Percentiles rank a stretch among this genome's conserved stretches.
These are phyloP conservation scores for Pseudogymnoascus sp. DNA, from an alignment of 2,329 filamentous ascomycete species.

Conservation along the genomic window DNA sequence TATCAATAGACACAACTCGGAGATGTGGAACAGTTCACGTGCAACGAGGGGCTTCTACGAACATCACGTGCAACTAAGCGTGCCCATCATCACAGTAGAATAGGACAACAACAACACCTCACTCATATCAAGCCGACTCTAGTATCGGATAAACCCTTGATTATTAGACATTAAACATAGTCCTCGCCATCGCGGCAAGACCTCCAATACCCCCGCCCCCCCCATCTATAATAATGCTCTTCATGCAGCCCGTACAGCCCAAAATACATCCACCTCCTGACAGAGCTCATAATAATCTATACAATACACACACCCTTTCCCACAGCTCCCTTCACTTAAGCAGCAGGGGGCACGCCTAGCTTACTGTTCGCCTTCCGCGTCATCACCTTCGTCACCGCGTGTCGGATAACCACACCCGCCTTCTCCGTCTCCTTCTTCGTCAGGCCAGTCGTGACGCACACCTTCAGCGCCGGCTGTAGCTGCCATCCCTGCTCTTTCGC, in stretches of 20 bases:
- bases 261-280: not conserved
- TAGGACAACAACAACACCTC: not conserved
- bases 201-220: not conserved
- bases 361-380: slow-evolving; percentile 49
- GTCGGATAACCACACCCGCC: slow-evolving; percentile 75
- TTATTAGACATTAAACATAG: slow-evolving; percentile 10
- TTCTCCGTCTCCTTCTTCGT: slow-evolving; percentile 95
- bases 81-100: not conserved
- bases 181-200: not conserved
- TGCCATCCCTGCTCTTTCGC: slow-evolving; percentile 62
- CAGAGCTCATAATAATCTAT: slow-evolving; percentile 5
- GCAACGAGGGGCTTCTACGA: not conserved
- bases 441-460: slow-evolving; percentile 80
- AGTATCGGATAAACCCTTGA: not conserved
- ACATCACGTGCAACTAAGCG: not conserved
- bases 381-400: slow-evolving; percentile 91
- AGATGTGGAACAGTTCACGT: not conserved
- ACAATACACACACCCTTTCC: not conserved
- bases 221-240: slow-evolving; percentile 6
- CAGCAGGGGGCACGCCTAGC: slow-evolving; percentile 30
- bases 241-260: slow-evolving; percentile 1
- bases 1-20: not conserved
- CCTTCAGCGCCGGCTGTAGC: slow-evolving; percentile 74
- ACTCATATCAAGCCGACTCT: not conserved
- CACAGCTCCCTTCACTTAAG: slow-evolving; percentile 18